A percentile compares a stretch with the other conserved stretches of the same genome.
phyloP scores from a whole-genome alignment of 805 yeast species.

The Saccharomycodes ludwigii region DNA sequence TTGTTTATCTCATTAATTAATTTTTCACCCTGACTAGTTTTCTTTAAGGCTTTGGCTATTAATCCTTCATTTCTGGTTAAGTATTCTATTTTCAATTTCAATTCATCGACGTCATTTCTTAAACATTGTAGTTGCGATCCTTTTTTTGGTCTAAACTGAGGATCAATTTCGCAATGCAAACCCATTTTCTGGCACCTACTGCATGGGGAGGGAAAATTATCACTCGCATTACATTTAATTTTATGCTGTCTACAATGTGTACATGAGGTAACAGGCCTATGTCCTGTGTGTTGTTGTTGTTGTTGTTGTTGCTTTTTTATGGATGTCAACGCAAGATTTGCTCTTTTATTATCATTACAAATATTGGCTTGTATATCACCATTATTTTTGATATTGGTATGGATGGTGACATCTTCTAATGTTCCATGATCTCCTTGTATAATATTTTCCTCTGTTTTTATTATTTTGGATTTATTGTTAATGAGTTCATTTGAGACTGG shows the following conservation, averaged over 20 bases:
- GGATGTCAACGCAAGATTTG: too few species aligned
- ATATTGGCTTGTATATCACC: too few species aligned
- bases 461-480: too few species aligned
- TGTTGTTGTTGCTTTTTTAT: too few species aligned
- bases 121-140: slow-evolving; percentile 81
- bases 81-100: slow-evolving; percentile 59
- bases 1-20: slow-evolving; percentile 5
- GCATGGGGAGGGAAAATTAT: slow-evolving; percentile 71
- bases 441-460: too few species aligned
- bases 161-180: slow-evolving; percentile 77
- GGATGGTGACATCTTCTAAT: too few species aligned
- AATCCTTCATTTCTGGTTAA: slow-evolving; percentile 53
- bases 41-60: slow-evolving; percentile 48
- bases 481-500: too few species aligned
- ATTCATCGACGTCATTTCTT: slow-evolving; percentile 74
- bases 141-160: slow-evolving; percentile 80
- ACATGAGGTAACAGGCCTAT: slow-evolving; percentile 85
- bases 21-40: slow-evolving; percentile 14
- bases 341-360: too few species aligned
- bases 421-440: too few species aligned
- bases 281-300: too few species aligned
- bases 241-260: slow-evolving; percentile 92
- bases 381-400: too few species aligned
- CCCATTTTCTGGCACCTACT: slow-evolving; percentile 72
- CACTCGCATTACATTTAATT: slow-evolving; percentile 84